These are phyloP conservation scores for Hortiboletus flavorubellus DNA, from an alignment of 768 basidiomycete species.

Conservation along the genomic window DNA sequence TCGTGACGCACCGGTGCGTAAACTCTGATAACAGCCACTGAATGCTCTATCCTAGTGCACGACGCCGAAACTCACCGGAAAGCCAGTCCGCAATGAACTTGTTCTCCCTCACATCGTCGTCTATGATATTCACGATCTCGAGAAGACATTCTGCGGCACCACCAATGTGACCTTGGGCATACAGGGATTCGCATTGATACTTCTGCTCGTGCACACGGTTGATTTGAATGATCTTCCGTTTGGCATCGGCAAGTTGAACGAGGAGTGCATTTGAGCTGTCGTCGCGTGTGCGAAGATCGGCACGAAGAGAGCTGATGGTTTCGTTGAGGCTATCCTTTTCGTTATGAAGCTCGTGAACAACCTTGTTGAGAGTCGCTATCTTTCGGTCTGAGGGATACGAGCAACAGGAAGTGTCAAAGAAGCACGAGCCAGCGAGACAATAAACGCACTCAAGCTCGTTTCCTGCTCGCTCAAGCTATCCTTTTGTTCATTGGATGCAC, in stretches of 20 bases:
- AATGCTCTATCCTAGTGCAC: accelerated
- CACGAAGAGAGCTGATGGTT: no score
- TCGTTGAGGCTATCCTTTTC: no score
- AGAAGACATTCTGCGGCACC: neutral
- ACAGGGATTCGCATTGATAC: conserved; percentile 5
- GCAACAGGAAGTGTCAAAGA: neutral
- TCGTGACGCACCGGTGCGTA: neutral
- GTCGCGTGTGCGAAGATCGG: no score
- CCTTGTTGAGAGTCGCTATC: neutral
- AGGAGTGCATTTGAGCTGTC: neutral
- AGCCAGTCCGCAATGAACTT: conserved; percentile 1
- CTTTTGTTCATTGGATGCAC: neutral
- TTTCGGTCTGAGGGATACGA: neutral
- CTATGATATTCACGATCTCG: neutral
- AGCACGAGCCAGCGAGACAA: neutral
- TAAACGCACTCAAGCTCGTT: neutral
- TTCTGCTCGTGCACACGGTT: conserved; percentile 1
- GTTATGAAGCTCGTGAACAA: neutral
- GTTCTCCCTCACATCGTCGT: neutral
- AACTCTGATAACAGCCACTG: neutral
- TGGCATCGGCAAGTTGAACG: neutral
- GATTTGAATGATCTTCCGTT: neutral
- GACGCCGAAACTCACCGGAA: neutral
- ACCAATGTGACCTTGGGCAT: neutral
- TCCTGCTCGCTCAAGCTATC: neutral